Evolutionary conservation across 768 basidiomycete species (phyloP), one percentile per base, ranked within the genome.

Genomic region (Kwoniella shandongensis): DNA sequence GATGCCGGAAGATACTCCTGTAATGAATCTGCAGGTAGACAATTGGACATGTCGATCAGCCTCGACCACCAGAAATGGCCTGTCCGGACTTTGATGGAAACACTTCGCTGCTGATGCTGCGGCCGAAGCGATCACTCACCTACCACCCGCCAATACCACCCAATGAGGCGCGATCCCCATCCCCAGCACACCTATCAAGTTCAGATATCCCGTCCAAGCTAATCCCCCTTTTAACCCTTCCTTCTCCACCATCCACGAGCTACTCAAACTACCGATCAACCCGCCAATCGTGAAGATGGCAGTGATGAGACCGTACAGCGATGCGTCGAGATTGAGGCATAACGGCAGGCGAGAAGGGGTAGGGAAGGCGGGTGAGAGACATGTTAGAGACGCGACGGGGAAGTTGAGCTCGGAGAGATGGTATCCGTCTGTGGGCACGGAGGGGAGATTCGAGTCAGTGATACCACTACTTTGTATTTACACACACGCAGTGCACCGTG

Each of bases 321-420:
- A 79, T 48, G 88, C 80, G 29, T 84, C 83, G 85, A 96, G 88
- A 4, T 83, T 83, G 29, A 94, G 85, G 78, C 92, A 94, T 32
- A 84, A 80, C 2, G 88, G 83, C 8, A 89, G 78, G 44, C 51
- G 75, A 0, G 48, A 49, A 22, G 25, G 56, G 11, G 52, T 52
- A 29, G 65, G 58, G 42, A 65, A 27, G 44, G 73, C 65, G 6
- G 67, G 60, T 29, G 74, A 62, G 48, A 82, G 81, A 78, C 91
- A 94, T 2, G 87, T 89, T 54, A 92, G 72, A 40, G 86, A 72
- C 4, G 82, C 82, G 70, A 89, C 85, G 23, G 93, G 85, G 73
- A 92, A 91, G 74, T 97, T 97, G 57, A 97, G 82, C 15, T 86
- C 86, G 1, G 91, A 88, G 39, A 91, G 89, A 75, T 94, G 90